Base-by-base conservation (phyloP, 2,329 filamentous ascomycete species). In the Bertia moriformis region DNA sequence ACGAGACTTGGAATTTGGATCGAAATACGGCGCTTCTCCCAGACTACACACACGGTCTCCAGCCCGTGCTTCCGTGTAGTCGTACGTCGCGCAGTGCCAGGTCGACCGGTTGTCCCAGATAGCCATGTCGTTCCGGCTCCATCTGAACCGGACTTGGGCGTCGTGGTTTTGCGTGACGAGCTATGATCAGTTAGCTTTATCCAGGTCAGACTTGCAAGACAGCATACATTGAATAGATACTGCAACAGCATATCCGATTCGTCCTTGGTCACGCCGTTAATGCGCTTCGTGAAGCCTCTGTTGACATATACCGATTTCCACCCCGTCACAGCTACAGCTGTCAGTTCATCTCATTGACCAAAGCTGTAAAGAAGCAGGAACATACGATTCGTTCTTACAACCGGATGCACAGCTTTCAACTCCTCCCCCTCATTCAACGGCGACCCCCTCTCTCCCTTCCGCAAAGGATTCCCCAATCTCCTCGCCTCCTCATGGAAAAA, bases 21-120 rank as follows among this genome's bases (percentile, higher is more conserved):
- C 61, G 17, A 64, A 50, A 42, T 62, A 65, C 0, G 62, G 62
- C 5, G 57, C 58, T 49, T 65, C 62, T 13, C 62, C 62, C 29
- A 65, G 42, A 19, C 57, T 61, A 27, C 54, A 57, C 0, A 63
- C 62, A 1, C 62, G 51, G 40, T 65, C 57, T 3, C 62, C 62
- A n/a, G 54, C 53, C 3, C 62, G 50, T 1, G 59, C 58, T 4
- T 58, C 60, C 3, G 47, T 46, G 30, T 49, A 49, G 41, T 51
- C 48, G n/a, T 71, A 77, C 0, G 73, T 80, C 0, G 73, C 74
- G 27, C 66, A 62, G 43, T 67, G 63, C 45, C 57, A 62, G 10
- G 59, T 67, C 19, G 56, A 64, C 38, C 65, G 55, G 48, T 82
- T 82, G 49, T 83, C 77, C 78, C 78, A 83, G 45, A 82, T 76